Conservation (phyloP, 73 alveolate genomes). For the Stentor coeruleus region DNA sequence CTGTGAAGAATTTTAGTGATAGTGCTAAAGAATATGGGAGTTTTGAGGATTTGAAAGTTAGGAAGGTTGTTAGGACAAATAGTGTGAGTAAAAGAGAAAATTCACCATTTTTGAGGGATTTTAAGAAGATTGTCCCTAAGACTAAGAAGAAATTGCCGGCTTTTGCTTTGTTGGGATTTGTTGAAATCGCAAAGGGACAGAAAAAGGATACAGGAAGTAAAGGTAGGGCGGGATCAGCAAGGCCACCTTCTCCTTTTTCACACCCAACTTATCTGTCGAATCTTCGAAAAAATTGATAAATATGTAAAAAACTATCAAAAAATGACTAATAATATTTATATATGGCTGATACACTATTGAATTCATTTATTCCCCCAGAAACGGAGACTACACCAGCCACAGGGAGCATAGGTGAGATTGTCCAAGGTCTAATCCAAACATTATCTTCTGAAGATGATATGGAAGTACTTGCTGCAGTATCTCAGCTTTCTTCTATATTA, state of each 20-base stretch:
- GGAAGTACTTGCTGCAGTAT: constrained; percentile 18
- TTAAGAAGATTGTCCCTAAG: not conserved
- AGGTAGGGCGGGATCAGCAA: not conserved
- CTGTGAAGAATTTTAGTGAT: not conserved
- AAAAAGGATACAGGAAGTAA: not conserved
- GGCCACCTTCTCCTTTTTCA: not conserved
- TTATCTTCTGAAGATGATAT: constrained; percentile 13
- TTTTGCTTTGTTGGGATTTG: not conserved
- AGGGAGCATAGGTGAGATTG: not conserved
- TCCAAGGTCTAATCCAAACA: not conserved
- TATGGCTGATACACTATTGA: not conserved
- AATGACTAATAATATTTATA: not conserved
- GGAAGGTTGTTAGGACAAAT: not conserved
- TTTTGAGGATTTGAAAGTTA: not conserved
- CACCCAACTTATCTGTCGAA: not conserved
- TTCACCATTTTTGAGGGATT: not conserved
- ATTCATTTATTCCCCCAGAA: no score
- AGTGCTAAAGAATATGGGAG: not conserved
- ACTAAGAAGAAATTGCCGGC: not conserved
- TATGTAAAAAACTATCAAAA: no score
- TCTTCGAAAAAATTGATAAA: not conserved
- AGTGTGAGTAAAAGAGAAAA: not conserved
- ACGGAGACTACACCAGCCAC: no score
- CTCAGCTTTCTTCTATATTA: not conserved
- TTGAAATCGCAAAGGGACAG: not conserved